A percentile compares a stretch with the other conserved stretches of the same genome.
Evolutionary conservation across 2,329 filamentous ascomycete species (phyloP).

Genomic region (Xylariales sp.): DNA sequence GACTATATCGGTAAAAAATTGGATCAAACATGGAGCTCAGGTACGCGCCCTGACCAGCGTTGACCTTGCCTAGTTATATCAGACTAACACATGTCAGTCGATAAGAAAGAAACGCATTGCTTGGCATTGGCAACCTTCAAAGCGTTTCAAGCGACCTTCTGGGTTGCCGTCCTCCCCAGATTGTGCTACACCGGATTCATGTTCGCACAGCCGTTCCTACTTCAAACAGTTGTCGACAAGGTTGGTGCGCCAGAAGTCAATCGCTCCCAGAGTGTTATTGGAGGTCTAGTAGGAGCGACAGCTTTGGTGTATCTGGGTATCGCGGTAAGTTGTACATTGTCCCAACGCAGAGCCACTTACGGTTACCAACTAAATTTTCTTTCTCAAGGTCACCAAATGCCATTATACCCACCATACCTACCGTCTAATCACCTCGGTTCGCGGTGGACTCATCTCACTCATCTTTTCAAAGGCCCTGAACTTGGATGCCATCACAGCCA

Average conservation of each 20-base stretch:
- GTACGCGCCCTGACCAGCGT: background rate
- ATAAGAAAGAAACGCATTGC: background rate
- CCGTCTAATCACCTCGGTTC: slow-evolving; percentile 18
- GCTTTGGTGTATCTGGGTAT: slow-evolving; percentile 1
- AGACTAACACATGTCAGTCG: background rate
- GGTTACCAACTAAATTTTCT: too few relatives aligned
- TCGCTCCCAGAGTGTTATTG: slow-evolving; percentile 1
- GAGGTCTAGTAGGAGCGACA: slow-evolving; percentile 1
- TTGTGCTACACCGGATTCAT: slow-evolving; percentile 2
- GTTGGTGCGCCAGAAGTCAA: background rate
- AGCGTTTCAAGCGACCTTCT: background rate
- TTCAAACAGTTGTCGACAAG: background rate
- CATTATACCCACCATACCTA: background rate
- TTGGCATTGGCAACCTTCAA: background rate
- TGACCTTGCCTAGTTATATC: background rate
- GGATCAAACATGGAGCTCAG: background rate
- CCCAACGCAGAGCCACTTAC: too few relatives aligned
- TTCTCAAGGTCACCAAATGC: too few relatives aligned
- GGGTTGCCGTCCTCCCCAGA: slow-evolving; percentile 1
- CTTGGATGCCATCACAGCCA: slow-evolving; percentile 15
- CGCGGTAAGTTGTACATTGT: slow-evolving; percentile 4
- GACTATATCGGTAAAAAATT: background rate
- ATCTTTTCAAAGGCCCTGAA: slow-evolving; percentile 30
- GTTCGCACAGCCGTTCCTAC: slow-evolving; percentile 6
- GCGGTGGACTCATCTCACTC: slow-evolving; percentile 27